Evolutionary conservation across 2,329 filamentous ascomycete species (phyloP).

Genomic region (Trichophyton verrucosum): DNA sequence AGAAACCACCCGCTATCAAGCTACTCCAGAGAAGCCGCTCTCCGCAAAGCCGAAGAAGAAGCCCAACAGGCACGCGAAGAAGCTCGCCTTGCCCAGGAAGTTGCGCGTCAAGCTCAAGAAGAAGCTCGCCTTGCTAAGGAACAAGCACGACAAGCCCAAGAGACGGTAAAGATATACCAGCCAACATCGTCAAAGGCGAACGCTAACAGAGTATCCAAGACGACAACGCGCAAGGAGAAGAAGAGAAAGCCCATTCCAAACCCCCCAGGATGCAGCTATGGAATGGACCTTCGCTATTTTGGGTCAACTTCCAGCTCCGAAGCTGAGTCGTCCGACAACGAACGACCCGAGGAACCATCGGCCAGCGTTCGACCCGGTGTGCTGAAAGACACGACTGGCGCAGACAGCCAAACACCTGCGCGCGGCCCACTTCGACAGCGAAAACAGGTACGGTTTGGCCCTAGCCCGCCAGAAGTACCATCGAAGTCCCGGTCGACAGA

Average conservation of each 20-base stretch:
- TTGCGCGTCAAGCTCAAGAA: neutral
- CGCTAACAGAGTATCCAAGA: neutral
- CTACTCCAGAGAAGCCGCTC: neutral
- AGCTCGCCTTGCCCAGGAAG: neutral
- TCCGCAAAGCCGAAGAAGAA: neutral
- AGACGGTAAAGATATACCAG: neutral
- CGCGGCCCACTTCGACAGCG: constrained; percentile 12
- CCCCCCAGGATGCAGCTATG: constrained; percentile 30
- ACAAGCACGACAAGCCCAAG: neutral
- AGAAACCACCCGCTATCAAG: neutral
- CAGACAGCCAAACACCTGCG: neutral
- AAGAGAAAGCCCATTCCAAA: constrained; percentile 25
- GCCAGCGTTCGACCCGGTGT: neutral
- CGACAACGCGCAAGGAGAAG: neutral
- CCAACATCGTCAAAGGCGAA: neutral
- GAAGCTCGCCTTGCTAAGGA: neutral
- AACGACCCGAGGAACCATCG: neutral
- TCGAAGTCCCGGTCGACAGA: constrained; percentile 16
- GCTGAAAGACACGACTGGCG: neutral
- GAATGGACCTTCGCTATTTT: constrained; percentile 30
- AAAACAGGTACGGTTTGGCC: constrained; percentile 26
- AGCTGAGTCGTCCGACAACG: constrained; percentile 15
- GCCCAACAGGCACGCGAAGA: neutral
- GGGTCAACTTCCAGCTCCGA: constrained; percentile 24
- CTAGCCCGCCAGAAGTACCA: constrained; percentile 24